A percentile compares a stretch with the other conserved stretches of the same genome.
phyloP scores from a whole-genome alignment of 2,329 filamentous ascomycete species.

The Davidsoniella virescens region DNA sequence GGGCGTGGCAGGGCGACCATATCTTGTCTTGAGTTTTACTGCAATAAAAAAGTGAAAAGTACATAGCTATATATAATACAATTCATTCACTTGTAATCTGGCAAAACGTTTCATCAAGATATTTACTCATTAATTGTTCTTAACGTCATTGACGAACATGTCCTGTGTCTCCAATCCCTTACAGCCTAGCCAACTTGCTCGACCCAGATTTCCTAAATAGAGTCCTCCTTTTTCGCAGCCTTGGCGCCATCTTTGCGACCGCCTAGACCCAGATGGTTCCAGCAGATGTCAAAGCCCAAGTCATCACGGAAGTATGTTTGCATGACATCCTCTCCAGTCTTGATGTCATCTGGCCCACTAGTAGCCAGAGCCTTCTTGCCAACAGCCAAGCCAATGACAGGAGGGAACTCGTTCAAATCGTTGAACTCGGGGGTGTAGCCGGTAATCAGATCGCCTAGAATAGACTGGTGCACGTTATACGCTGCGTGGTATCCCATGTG shows the following conservation, averaged over 20 bases:
- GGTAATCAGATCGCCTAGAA: conserved; percentile 28
- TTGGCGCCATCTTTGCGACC: conserved; percentile 14
- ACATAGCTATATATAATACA: not conserved
- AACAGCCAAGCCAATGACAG: conserved; percentile 56
- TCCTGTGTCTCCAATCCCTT: not conserved
- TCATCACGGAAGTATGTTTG: conserved; percentile 51
- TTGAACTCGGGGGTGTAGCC: conserved; percentile 29
- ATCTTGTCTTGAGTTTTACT: not conserved
- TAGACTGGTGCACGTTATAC: conserved; percentile 49
- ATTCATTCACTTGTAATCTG: not conserved
- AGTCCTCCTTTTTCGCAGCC: not conserved
- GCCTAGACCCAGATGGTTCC: conserved; percentile 35
- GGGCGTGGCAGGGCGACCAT: not conserved
- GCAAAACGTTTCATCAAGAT: not conserved
- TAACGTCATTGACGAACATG: too few species aligned
- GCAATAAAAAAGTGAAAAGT: not conserved
- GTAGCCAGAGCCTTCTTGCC: conserved; percentile 54
- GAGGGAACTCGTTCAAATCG: conserved; percentile 36
- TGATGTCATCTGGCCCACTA: conserved; percentile 38
- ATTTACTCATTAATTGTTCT: not conserved
- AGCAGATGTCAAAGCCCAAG: conserved; percentile 45
- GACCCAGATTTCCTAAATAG: not conserved
- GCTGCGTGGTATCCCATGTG: conserved; percentile 52
- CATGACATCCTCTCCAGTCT: conserved; percentile 45
- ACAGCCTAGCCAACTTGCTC: not conserved